Evolutionary conservation across 495 filamentous ascomycete species (phyloP).

Genomic region (Aspergillus leporis): DNA sequence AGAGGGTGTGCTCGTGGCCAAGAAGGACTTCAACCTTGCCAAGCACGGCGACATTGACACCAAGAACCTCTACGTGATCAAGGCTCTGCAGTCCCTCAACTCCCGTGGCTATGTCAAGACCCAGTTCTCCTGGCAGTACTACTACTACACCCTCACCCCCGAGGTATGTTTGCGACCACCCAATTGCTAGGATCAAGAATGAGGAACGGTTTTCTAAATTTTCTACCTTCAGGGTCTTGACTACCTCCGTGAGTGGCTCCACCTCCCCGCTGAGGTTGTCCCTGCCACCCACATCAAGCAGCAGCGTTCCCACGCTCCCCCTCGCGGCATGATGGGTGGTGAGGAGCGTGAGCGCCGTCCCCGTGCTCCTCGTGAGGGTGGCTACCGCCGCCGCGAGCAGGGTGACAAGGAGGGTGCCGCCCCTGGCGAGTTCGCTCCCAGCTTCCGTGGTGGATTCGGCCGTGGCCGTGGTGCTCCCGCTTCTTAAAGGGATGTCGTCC

Average conservation of each 20-base stretch:
- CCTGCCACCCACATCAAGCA: constrained; percentile 99
- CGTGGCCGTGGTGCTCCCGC: constrained; percentile 82
- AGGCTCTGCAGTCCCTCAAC: constrained; percentile 95
- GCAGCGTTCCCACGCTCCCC: constrained; percentile 97
- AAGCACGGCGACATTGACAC: constrained; percentile 96
- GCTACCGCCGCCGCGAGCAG: constrained; percentile 85
- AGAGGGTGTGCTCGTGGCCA: constrained; percentile 98
- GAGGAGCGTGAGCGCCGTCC: constrained; percentile 82
- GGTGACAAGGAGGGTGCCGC: constrained; percentile 89
- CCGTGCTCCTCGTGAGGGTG: constrained; percentile 86
- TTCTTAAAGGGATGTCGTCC: constrained; percentile 51
- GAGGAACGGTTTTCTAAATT: constrained; percentile 5
- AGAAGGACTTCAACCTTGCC: constrained; percentile 95
- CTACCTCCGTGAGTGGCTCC: constrained; percentile 99
- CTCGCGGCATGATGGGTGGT: constrained; percentile 96
- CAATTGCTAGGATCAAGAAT: not conserved
- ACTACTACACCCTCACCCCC: constrained; percentile 99
- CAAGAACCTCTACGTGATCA: constrained; percentile 98
- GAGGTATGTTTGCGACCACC: constrained; percentile 49
- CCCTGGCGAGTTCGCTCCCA: constrained; percentile 90
- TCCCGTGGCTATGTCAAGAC: constrained; percentile 99
- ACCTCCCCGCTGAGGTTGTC: constrained; percentile 99
- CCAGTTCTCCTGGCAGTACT: constrained; percentile 99
- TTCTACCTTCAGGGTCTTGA: constrained; percentile 70
- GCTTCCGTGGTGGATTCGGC: constrained; percentile 93